Conservation (phyloP, 257 asterid species). For the Fraxinus pennsylvanica region DNA sequence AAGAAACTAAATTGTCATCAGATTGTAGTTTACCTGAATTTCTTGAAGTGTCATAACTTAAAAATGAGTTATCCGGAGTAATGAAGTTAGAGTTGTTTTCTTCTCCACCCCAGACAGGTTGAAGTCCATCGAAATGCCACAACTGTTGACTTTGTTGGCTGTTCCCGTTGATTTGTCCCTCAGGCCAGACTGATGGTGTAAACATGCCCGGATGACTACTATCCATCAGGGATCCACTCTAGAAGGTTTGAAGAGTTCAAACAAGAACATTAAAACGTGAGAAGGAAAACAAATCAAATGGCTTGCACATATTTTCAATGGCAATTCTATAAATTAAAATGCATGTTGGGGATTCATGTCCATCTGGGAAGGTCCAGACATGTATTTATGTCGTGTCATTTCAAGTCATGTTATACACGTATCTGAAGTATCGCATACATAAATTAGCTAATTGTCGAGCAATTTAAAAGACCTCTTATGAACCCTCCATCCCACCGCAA, state of each 20-base stretch:
- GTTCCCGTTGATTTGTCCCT: constrained; percentile 55
- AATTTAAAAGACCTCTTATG: neutral
- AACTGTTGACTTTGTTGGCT: constrained; percentile 65
- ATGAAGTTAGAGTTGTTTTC: constrained; percentile 60
- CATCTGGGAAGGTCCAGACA: neutral
- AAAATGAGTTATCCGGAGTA: constrained; percentile 54
- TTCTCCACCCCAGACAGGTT: constrained; percentile 53
- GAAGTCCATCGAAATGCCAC: constrained; percentile 58
- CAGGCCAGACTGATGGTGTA: constrained; percentile 61
- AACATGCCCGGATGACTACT: constrained; percentile 49
- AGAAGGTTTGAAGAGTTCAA: neutral
- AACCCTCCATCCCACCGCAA: neutral
- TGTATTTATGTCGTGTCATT: neutral
- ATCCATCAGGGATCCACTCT: constrained; percentile 56
- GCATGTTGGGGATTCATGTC: neutral
- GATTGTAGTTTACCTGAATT: constrained; percentile 55
- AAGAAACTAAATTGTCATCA: neutral
- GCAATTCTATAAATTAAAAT: neutral
- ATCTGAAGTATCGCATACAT: neutral
- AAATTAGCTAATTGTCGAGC: neutral
- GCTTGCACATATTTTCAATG: neutral
- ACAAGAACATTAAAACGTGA: constrained; percentile 12
- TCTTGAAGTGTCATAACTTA: constrained; percentile 61
- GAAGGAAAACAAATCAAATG: neutral
- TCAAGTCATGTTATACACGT: too few relatives aligned